These are phyloP conservation scores for Galerina marginata DNA, from an alignment of 768 basidiomycete species.

Conservation along the genomic window DNA sequence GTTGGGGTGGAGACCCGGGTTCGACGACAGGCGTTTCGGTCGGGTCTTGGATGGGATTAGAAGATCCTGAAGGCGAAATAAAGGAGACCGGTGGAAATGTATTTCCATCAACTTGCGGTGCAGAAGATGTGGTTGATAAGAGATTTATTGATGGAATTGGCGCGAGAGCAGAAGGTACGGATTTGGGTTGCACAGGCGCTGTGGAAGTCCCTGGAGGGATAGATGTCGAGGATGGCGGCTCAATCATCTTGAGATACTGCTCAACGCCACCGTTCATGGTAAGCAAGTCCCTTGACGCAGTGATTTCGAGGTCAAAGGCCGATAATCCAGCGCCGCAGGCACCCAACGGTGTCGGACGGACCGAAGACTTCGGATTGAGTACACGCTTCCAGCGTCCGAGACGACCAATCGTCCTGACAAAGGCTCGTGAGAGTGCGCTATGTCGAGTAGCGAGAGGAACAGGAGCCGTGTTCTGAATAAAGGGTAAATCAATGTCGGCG, in stretches of 20 bases:
- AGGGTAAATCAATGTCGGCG: slow-evolving; percentile 30
- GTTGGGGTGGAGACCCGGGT: slow-evolving; percentile 9
- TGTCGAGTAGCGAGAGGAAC: slow-evolving; percentile 60
- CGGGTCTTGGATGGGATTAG: slow-evolving; percentile 3
- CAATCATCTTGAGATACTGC: slow-evolving; percentile 65
- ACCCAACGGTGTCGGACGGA: slow-evolving; percentile 32
- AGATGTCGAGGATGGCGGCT: slow-evolving; percentile 26
- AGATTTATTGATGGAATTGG: slow-evolving; percentile 12
- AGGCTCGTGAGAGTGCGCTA: slow-evolving; percentile 71
- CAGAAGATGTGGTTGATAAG: slow-evolving; percentile 17
- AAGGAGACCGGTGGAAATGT: slow-evolving; percentile 4
- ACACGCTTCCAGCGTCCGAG: slow-evolving; percentile 85
- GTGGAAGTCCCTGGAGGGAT: not conserved
- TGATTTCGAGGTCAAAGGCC: slow-evolving; percentile 73
- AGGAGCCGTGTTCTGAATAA: slow-evolving; percentile 35
- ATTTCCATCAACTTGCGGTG: slow-evolving; percentile 8
- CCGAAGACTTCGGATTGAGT: slow-evolving; percentile 52
- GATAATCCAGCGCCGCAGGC: slow-evolving; percentile 58
- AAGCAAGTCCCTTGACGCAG: slow-evolving; percentile 64
- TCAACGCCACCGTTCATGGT: slow-evolving; percentile 68
- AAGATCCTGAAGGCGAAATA: slow-evolving; percentile 11
- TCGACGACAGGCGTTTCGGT: not conserved
- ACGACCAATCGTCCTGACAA: slow-evolving; percentile 83
- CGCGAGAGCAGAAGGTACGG: slow-evolving; percentile 4
- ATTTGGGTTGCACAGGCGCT: slow-evolving; percentile 1